Evolutionary conservation across 1,284 basidiomycete species (phyloP), one percentile per base, ranked within the genome.

Genomic region (Pterulicium gracile): DNA sequence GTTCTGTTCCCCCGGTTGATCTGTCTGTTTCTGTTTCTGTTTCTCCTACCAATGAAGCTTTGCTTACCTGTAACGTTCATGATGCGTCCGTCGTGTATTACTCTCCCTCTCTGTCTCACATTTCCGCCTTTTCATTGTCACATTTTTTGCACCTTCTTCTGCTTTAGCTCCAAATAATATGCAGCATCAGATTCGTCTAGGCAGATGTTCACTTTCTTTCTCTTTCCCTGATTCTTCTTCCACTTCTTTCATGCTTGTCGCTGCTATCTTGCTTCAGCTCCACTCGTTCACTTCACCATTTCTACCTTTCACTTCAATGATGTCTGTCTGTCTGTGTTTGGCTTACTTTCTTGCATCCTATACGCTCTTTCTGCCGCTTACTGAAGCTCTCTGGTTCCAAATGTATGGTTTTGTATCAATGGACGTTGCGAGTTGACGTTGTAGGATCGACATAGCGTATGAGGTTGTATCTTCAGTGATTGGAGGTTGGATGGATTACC

Each of bases 381-480:
- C 27, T n/a, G 27, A 17, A 10, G 15, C 19, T 39, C 19, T 13
- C 36, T 39, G 36, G 15, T 17, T 39, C 36, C 15, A 15, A 7
- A 10, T 13, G n/a, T 7, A 15, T 15, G 36, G n/a, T 39, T 32
- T 39, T 39, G 36, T 39, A 39, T 13, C 36, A 39, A 39, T 18
- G 19, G 36, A 7, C 36, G 19, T 15, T 18, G 7, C 36, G 19
- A 39, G 7, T 17, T 39, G n/a, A n/a, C n/a, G n/a, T 39, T 39
- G 36, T 39, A 39, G 7, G 36, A 39, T 15, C 36, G 36, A 39
- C n/a, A n/a, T n/a, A n/a, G n/a, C n/a, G n/a, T n/a, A n/a, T n/a
- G n/a, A n/a, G n/a, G n/a, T 39, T 20, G 12, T 17, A 2, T 13
- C 18, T n/a, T 41, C 21, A 43, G 42, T 10, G 21, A 21, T 17